A percentile compares a stretch with the other conserved stretches of the same genome.
These are phyloP conservation scores for Trichopus zeylanicus DNA, from an alignment of 116 monocot genomes.

Conservation along the genomic window DNA sequence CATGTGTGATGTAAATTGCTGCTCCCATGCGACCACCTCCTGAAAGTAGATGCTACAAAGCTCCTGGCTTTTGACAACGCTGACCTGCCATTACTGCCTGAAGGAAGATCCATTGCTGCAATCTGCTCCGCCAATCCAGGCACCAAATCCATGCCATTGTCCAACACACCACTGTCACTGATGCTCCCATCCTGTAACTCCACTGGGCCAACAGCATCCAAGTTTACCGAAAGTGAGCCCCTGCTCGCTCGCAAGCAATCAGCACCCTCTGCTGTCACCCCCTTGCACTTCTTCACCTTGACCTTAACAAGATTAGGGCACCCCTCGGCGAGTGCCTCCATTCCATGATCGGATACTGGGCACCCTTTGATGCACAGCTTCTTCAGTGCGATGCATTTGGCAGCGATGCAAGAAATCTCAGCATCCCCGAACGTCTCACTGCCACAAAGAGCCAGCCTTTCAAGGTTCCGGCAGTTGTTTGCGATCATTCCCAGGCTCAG, in stretches of 20 bases:
- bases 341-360: slow-evolving; percentile 38
- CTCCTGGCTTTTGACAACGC: slow-evolving; percentile 1
- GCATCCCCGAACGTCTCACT: slow-evolving; percentile 49
- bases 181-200: slow-evolving; percentile 5
- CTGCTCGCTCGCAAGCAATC: slow-evolving; percentile 1
- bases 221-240: slow-evolving; percentile 1
- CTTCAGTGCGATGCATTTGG: slow-evolving; percentile 43
- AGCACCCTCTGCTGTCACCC: slow-evolving; percentile 21
- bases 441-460: slow-evolving; percentile 47
- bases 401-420: slow-evolving; percentile 46
- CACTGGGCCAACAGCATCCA: slow-evolving; percentile 4
- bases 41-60: slow-evolving; percentile 1
- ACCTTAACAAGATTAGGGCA: slow-evolving; percentile 56
- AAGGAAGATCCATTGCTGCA: slow-evolving; percentile 7
- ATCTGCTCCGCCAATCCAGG: slow-evolving; percentile 3
- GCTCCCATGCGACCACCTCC: slow-evolving; percentile 11
- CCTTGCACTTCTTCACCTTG: slow-evolving; percentile 49
- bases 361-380: slow-evolving; percentile 62
- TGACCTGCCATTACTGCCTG: slow-evolving; percentile 1
- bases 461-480: slow-evolving; percentile 28
- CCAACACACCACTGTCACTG: slow-evolving; percentile 6
- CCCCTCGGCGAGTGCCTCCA: slow-evolving; percentile 18
- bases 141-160: slow-evolving; percentile 2
- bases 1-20: slow-evolving; percentile 9
- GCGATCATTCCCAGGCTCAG: slow-evolving; percentile 21